Evolutionary conservation across 2,329 filamentous ascomycete species (phyloP), one percentile per base, ranked within the genome.

Genomic region (Dryadomyces quercus-mongolicae): DNA sequence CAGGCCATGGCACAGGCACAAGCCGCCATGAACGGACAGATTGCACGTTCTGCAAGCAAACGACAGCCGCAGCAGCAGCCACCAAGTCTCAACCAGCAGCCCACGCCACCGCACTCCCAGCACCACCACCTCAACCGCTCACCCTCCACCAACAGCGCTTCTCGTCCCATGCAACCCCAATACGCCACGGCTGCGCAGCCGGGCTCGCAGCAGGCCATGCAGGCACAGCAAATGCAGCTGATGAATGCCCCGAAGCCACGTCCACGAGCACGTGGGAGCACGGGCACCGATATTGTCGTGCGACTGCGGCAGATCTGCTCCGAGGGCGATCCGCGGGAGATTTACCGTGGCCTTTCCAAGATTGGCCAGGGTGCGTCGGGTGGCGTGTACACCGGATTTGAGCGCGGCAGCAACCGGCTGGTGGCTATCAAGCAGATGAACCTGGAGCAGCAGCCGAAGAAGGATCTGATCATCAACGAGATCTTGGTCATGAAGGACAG

Each of bases 401-500:
- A 96, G 68, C 78, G 83, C 60, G 85, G 82, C 54, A 86, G 82
- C 43, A 95, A 95, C 70, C 83, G 86, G 58, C 83, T 94, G 61
- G 93, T 98, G 42, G 93, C 93, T 45, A 97, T 98, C 71, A 98
- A 98, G 74, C 93, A 98, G 74, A 98, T 98, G 93, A 97, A 97
- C 61, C 74, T 98, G 54, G 93, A 97, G 68, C 87, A 97, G 70
- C 93, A 98, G 65, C 93, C 93, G 2, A 97, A 97, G 79, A 98
- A 98, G 70, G 93, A 98, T 63, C 75, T 97, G 50, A 98, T 98
- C 64, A 96, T 98, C 71, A 98, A 98, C 68, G 93, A 98, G 67
- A 98, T 98, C 61, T 72, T 98, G 56, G 93, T 98, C 56, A 98
- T 98, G 93, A 95, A 94, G 73, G 93, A 97, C 64, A 96, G 91